Evolutionary conservation across 805 yeast genomes (phyloP), one percentile per base, ranked within the genome.

Genomic region (Priceomyces haplophilus): DNA sequence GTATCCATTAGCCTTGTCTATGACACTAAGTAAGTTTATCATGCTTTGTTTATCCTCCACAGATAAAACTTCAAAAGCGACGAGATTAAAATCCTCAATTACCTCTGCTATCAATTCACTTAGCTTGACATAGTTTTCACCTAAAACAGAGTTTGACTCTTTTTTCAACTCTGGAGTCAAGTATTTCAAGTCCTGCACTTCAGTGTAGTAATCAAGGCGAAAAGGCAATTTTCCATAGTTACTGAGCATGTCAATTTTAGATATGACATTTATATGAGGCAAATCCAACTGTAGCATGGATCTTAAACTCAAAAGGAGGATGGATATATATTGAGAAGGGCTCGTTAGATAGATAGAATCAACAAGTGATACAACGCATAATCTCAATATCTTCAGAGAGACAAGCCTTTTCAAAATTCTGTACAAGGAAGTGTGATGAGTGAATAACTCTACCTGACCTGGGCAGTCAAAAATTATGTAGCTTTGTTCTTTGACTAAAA

Each of bases 1-100:
- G 59, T 93, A 93, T 0, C 99, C 99, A 53, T 84, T 87, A 2
- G 97, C 91, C 58, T 86, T 90, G 58, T 93, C 99, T 7, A 93
- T 79, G 1, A 79, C 71, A 12, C 85, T 73, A 34, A 93, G 73
- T 29, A 93, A 63, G 39, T 83, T 76, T 23, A 93, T 90, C 98
- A 93, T 93, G 24, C 93, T 81, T 46, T 82, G 80, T 56, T 93
- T 93, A 61, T 93, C 95, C 55, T 93, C 98, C 3, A 93, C 85
- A 0, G 96, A 79, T 34, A 93, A 64, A 1, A 93, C 99, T 54
- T 88, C 95, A 58, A 85, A 93, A 3, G 86, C 81, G 0, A 93
- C 95, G 42, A 93, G 69, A 34, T 88, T 85, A 62, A 85, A 93
- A 58, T 91, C 97, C 42, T 84, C 84, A 1, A 93, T 83, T 33